A percentile compares a stretch with the other conserved stretches of the same genome.
Evolutionary conservation across 78 protist genomes (phyloP).

Genomic region (Corallochytrium limacisporum): DNA sequence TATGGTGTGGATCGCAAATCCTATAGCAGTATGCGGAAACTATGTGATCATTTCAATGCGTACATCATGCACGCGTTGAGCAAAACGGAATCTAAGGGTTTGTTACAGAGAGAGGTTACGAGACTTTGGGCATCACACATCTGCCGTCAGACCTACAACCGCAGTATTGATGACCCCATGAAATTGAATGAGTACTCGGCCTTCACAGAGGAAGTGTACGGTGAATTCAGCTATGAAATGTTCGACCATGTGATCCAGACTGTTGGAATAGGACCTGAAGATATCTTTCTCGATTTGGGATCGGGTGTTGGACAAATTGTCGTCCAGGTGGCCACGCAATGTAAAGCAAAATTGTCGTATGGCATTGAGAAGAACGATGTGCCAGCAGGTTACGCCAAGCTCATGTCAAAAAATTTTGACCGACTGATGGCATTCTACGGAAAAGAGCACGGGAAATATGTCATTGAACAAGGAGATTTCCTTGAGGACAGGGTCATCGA

Average conservation of each 20-base stretch:
- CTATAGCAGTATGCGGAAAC: background rate
- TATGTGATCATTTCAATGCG: background rate
- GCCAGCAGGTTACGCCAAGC: constrained; percentile 2
- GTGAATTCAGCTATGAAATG: constrained; percentile 6
- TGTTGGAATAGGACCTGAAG: background rate
- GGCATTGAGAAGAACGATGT: constrained; percentile 10
- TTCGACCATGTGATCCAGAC: background rate
- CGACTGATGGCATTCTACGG: background rate
- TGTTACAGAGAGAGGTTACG: too few relatives aligned
- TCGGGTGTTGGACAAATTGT: constrained; percentile 10
- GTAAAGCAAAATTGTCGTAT: background rate
- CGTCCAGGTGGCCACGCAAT: background rate
- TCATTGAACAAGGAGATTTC: background rate
- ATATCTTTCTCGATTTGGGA: constrained; percentile 2
- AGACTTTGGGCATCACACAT: background rate
- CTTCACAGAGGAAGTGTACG: constrained; percentile 11
- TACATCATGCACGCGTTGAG: too few relatives aligned
- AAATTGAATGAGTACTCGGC: background rate
- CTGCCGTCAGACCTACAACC: background rate
- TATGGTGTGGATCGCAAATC: background rate
- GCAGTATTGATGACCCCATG: background rate
- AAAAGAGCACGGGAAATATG: background rate
- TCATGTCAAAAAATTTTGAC: background rate
- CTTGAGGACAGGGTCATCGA: background rate
- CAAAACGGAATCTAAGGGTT: too few relatives aligned